These are phyloP conservation scores for Rhynchospora tenuis DNA, from an alignment of 176 grass and related monocot species.

Conservation along the genomic window DNA sequence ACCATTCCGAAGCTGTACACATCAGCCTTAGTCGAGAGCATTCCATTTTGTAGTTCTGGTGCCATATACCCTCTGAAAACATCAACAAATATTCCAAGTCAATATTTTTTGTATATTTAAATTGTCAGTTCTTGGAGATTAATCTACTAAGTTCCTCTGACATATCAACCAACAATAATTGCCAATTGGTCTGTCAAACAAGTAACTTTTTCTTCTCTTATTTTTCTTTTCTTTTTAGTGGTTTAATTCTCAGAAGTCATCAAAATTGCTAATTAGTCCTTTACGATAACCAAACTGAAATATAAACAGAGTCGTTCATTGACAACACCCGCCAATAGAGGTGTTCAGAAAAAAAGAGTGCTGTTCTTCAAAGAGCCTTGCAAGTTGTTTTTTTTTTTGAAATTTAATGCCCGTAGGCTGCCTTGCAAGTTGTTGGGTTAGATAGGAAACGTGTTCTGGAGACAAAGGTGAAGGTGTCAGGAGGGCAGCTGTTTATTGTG, in stretches of 20 bases:
- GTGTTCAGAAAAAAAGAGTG: neutral
- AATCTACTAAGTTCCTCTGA: neutral
- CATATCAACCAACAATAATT: too few species aligned
- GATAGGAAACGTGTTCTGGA: slow-evolving; percentile 71
- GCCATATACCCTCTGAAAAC: neutral
- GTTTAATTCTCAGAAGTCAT: too few species aligned
- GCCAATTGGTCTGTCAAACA: too few species aligned
- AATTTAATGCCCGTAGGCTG: too few species aligned
- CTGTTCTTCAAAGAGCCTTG: neutral
- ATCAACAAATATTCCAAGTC: neutral
- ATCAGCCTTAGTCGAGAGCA: neutral
- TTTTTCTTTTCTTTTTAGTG: too few species aligned
- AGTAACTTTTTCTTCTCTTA: too few species aligned
- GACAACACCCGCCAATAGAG: neutral
- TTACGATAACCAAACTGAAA: too few species aligned
- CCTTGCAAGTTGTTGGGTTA: slow-evolving; percentile 62
- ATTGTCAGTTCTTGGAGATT: neutral
- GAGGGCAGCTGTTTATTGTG: slow-evolving; percentile 68
- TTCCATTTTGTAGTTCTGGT: neutral
- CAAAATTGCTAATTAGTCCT: too few species aligned
- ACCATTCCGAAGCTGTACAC: neutral
- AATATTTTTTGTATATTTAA: too few species aligned
- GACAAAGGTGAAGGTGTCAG: slow-evolving; percentile 36
- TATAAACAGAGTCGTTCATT: neutral
- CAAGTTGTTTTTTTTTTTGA: too few species aligned